Percentiles rank a stretch among this genome's conserved stretches.
These are phyloP conservation scores for Pseudopyrenochaeta lycopersici DNA, from an alignment of 2,329 filamentous ascomycete species.

Conservation along the genomic window DNA sequence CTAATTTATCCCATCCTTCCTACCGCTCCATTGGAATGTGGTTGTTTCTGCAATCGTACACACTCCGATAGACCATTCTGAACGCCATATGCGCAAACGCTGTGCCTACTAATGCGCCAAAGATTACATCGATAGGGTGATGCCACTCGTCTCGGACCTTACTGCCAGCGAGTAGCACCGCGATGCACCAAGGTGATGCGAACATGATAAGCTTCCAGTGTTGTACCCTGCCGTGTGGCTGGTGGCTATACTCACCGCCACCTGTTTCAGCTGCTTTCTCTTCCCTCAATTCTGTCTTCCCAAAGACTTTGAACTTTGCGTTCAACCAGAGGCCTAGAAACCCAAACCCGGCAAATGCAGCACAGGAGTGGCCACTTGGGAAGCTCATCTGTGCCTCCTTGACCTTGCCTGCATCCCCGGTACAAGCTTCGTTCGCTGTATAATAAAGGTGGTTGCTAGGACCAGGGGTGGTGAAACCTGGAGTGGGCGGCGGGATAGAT, in stretches of 20 bases:
- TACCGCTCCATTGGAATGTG: slow-evolving; percentile 20
- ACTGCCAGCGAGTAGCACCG: slow-evolving; percentile 69
- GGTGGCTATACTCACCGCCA: not conserved
- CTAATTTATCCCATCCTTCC: not conserved
- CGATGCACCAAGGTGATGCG: slow-evolving; percentile 70
- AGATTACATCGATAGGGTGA: slow-evolving; percentile 74
- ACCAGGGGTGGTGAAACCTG: not conserved
- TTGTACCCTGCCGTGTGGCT: slow-evolving; percentile 54
- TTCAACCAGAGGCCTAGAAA: slow-evolving; percentile 42
- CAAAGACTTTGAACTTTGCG: slow-evolving; percentile 36
- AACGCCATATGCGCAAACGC: slow-evolving; percentile 70
- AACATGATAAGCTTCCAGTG: slow-evolving; percentile 74
- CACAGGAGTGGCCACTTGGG: slow-evolving; percentile 38
- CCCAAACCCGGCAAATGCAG: slow-evolving; percentile 43
- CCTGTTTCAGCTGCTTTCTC: not conserved
- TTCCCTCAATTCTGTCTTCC: not conserved
- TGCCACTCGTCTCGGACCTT: slow-evolving; percentile 73
- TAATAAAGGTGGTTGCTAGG: slow-evolving; percentile 14
- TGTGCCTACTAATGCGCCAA: slow-evolving; percentile 69
- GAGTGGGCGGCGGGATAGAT: not conserved
- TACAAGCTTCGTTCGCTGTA: slow-evolving; percentile 23
- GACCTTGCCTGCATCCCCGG: slow-evolving; percentile 13
- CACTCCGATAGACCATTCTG: slow-evolving; percentile 64
- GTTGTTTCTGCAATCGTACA: slow-evolving; percentile 27
- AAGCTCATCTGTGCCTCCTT: slow-evolving; percentile 43